Evolutionary conservation across 805 yeast genomes (phyloP).

Genomic region (Nakazawaea anatomiae): DNA sequence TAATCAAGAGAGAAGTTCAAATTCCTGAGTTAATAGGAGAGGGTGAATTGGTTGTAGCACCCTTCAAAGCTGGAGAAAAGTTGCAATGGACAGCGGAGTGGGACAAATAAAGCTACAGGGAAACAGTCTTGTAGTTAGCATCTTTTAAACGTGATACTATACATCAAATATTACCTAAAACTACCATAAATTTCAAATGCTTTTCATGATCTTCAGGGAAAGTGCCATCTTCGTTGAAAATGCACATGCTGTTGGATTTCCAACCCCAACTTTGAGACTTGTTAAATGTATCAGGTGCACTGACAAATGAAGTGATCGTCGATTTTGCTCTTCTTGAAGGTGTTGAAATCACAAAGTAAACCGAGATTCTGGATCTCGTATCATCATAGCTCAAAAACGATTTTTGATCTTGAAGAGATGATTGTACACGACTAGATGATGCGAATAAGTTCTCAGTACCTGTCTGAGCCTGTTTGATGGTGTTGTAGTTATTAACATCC

Average conservation of each 20-base stretch:
- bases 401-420: constrained; percentile 8
- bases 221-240: constrained; percentile 42
- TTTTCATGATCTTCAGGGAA: constrained; percentile 38
- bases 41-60: constrained; percentile 56
- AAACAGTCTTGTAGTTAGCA: background rate
- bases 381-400: constrained; percentile 40
- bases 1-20: constrained; percentile 45
- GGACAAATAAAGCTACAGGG: constrained; percentile 27
- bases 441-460: constrained; percentile 4
- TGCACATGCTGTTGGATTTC: constrained; percentile 50
- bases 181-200: constrained; percentile 42
- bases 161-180: constrained; percentile 33
- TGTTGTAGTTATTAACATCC: background rate
- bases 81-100: constrained; percentile 74
- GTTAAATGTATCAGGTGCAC: constrained; percentile 48
- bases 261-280: constrained; percentile 59
- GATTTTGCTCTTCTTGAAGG: constrained; percentile 42
- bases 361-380: constrained; percentile 36
- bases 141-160: constrained; percentile 12
- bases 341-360: constrained; percentile 49
- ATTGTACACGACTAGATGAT: background rate
- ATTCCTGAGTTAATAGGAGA: constrained; percentile 58
- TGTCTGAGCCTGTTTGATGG: constrained; percentile 8
- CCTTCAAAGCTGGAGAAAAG: constrained; percentile 78
- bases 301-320: constrained; percentile 45